Percentiles rank a stretch among this genome's conserved stretches.
phyloP scores from a whole-genome alignment of 805 yeast species.

The Wickerhamomyces canadensis region DNA sequence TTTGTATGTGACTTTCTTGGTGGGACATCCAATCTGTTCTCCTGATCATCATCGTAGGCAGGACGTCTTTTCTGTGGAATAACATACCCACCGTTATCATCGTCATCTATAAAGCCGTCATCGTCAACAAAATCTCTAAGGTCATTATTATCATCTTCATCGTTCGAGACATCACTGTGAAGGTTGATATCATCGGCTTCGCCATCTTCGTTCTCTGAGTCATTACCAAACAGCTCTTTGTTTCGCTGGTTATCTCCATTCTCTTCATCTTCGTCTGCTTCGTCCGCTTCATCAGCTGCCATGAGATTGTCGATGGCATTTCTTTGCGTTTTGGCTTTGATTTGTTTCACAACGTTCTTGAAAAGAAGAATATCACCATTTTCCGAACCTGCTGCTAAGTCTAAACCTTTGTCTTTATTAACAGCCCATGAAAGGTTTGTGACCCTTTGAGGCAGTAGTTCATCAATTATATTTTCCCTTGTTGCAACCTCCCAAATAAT shows the following conservation, averaged over 20 bases:
- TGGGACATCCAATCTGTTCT: not conserved
- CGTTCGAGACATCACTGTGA: constrained; percentile 19
- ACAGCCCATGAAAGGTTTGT: constrained; percentile 32
- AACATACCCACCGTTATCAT: constrained; percentile 49
- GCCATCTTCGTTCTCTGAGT: constrained; percentile 19
- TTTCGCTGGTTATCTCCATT: no score
- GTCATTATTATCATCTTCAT: constrained; percentile 20
- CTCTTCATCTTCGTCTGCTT: constrained; percentile 18
- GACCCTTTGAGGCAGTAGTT: constrained; percentile 23
- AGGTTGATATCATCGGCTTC: constrained; percentile 25
- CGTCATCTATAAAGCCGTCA: constrained; percentile 58
- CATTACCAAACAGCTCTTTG: constrained; percentile 2
- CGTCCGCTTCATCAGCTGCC: constrained; percentile 27
- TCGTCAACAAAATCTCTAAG: constrained; percentile 34
- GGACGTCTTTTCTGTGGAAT: constrained; percentile 17
- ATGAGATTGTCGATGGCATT: constrained; percentile 6
- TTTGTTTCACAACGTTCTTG: constrained; percentile 21
- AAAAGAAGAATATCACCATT: constrained; percentile 35
- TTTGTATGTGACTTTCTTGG: not conserved
- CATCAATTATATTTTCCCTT: constrained; percentile 28
- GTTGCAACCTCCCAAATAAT: constrained; percentile 50
- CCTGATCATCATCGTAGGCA: constrained; percentile 5
- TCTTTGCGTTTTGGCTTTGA: constrained; percentile 13
- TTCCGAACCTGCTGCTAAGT: constrained; percentile 30
- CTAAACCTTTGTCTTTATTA: constrained; percentile 17